A percentile compares a stretch with the other conserved stretches of the same genome.
These are phyloP conservation scores for Primulina tabacum DNA, from an alignment of 257 asterid genomes.

Conservation along the genomic window DNA sequence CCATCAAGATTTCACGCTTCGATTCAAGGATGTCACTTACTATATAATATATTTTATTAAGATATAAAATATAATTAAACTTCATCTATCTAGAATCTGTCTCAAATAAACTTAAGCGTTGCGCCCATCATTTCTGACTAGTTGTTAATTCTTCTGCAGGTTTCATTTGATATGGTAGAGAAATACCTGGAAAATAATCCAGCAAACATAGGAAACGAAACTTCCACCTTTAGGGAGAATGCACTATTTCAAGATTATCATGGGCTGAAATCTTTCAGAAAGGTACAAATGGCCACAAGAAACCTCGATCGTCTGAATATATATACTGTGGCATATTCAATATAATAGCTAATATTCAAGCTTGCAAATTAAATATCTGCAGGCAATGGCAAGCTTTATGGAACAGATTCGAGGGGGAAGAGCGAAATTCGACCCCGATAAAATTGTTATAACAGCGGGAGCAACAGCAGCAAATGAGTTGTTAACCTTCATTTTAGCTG, in stretches of 20 bases:
- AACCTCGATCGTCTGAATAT: too few relatives aligned
- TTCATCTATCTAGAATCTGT: too few relatives aligned
- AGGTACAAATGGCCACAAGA: slow-evolving; percentile 29
- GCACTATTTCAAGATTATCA: slow-evolving; percentile 95
- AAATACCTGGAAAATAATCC: slow-evolving; percentile 54
- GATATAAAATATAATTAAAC: too few relatives aligned
- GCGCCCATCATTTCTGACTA: too few relatives aligned
- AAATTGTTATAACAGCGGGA: slow-evolving; percentile 82
- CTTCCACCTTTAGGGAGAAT: slow-evolving; percentile 66
- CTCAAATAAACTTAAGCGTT: too few relatives aligned
- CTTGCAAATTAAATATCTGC: slow-evolving; percentile 10
- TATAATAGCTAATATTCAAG: neutral
- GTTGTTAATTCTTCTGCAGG: slow-evolving; percentile 30
- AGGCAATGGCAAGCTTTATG: slow-evolving; percentile 97
- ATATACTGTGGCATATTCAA: too few relatives aligned
- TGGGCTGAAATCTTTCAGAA: slow-evolving; percentile 74
- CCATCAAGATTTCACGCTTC: too few relatives aligned
- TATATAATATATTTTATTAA: too few relatives aligned
- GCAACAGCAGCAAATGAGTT: slow-evolving; percentile 93
- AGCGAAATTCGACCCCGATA: slow-evolving; percentile 67
- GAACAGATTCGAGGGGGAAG: slow-evolving; percentile 77
- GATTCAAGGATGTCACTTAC: too few relatives aligned
- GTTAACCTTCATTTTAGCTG: slow-evolving; percentile 71
- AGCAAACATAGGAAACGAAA: slow-evolving; percentile 22
- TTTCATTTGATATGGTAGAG: slow-evolving; percentile 83